Evolutionary conservation across 2,329 filamentous ascomycete genomes (phyloP), one percentile per base, ranked within the genome.

Genomic region (Zymoseptoria ardabiliae): DNA sequence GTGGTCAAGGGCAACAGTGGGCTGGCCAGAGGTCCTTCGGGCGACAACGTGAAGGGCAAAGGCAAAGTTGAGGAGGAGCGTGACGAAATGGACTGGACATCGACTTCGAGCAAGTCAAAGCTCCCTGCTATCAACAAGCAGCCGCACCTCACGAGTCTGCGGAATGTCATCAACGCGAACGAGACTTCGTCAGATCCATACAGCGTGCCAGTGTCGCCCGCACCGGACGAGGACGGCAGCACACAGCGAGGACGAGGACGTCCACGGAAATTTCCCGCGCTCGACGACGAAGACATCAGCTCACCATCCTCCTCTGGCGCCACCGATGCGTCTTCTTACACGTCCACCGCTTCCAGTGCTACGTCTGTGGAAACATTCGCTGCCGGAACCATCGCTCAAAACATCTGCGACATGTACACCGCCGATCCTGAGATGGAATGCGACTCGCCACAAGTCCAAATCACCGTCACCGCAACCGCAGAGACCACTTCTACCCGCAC

Each of bases 341-440:
- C 64, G 11, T 60, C 67, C 10, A 54, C 58, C 35, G 67, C 67
- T n/a, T 70, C 69, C n/a, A 70, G 69, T 58, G 67, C 66, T 13
- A 70, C 69, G 23, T 70, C 68, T 10, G 25, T 71, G 23, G 68
- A 67, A 17, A 66, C 64, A 6, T 70, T 69, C 45, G 58, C 61
- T 5, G 63, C 61, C 7, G 66, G 68, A 22, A 69, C 66, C 22
- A 71, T 71, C 57, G 66, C 68, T 28, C 62, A 66, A 52, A 63
- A 62, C 54, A 70, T 72, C 30, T 70, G 69, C 58, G 64, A 69
- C 17, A 68, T 71, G 68, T 62, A 68, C 22, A 70, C 68, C 5
- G 66, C 57, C 23, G 66, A 66, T 23, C 50, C 50, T 11, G 62
- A 66, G 20, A 50, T 62, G 21, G 56, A 54, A n/a, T 28, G 53